Evolutionary conservation across 179 eudicot genomes (phyloP).

Genomic region (Spergularia azorica): DNA sequence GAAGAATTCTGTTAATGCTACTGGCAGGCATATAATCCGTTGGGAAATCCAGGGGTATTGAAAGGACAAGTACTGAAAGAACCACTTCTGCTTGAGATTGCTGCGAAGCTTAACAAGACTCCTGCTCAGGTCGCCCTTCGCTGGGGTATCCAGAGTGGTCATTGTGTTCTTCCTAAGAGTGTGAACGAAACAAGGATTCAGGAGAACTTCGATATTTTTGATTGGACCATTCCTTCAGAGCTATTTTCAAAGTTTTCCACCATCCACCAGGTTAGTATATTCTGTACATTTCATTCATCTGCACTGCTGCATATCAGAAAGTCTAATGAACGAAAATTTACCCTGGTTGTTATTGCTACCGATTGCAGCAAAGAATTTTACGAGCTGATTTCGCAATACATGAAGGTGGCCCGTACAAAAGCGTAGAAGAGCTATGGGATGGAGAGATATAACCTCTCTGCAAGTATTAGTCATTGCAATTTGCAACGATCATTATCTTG

Average conservation of each 20-base stretch:
- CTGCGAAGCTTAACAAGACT: conserved; percentile 53
- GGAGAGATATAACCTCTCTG: conserved; percentile 53
- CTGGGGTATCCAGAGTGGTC: conserved; percentile 67
- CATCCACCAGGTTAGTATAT: conserved; percentile 43
- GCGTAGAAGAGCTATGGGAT: conserved; percentile 79
- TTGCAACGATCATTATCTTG: neutral
- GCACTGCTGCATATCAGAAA: neutral
- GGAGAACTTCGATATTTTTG: conserved; percentile 44
- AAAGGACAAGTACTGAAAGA: conserved; percentile 54
- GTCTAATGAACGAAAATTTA: neutral
- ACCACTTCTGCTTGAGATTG: conserved; percentile 44
- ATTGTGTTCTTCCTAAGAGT: conserved; percentile 56
- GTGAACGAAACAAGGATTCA: conserved; percentile 48
- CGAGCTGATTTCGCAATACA: conserved; percentile 36
- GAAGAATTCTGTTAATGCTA: neutral
- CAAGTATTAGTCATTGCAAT: neutral
- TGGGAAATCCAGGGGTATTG: conserved; percentile 68
- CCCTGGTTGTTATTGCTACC: neutral
- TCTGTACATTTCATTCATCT: neutral
- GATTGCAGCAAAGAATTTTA: conserved; percentile 31
- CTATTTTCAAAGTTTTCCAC: conserved; percentile 44
- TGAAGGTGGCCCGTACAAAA: conserved; percentile 53
- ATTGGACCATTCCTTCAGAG: conserved; percentile 53
- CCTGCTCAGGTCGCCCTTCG: conserved; percentile 63
- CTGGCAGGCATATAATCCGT: conserved; percentile 55